A percentile compares a stretch with the other conserved stretches of the same genome.
Conservation (phyloP, 176 grass and related monocot genomes). For the Pontederia crassipes region DNA sequence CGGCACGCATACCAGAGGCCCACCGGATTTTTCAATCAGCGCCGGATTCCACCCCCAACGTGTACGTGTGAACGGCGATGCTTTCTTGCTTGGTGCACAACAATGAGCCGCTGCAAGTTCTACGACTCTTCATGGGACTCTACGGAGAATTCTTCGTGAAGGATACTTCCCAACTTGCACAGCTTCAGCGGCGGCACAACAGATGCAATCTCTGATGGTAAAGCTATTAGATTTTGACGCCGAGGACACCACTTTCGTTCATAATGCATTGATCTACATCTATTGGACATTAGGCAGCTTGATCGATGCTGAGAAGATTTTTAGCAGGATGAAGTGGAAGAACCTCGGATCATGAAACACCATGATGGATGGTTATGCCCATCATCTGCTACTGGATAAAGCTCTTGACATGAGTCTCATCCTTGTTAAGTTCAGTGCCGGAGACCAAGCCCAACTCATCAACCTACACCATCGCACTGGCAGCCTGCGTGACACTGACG, state of each 20-base stretch:
- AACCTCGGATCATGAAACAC: slow-evolving; percentile 44
- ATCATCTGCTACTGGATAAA: too few species aligned
- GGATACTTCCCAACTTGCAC: slow-evolving; percentile 33
- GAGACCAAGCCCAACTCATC: slow-evolving; percentile 11
- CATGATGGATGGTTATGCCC: slow-evolving; percentile 48
- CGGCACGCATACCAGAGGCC: too few species aligned
- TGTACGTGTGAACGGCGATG: too few species aligned
- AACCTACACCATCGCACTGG: slow-evolving; percentile 30
- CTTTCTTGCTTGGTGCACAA: slow-evolving; percentile 43
- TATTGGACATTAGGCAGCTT: too few species aligned
- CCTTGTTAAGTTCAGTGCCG: slow-evolving; percentile 7
- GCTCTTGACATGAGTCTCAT: slow-evolving; percentile 25
- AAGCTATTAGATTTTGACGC: too few species aligned
- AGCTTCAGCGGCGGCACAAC: too few species aligned
- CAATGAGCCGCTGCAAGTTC: slow-evolving; percentile 16
- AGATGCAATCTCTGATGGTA: too few species aligned
- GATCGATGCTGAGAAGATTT: slow-evolving; percentile 15
- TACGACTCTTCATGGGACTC: slow-evolving; percentile 25
- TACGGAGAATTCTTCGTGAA: slow-evolving; percentile 28
- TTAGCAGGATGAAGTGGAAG: slow-evolving; percentile 27
- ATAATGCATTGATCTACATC: slow-evolving; percentile 45
- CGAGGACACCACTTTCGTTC: too few species aligned
- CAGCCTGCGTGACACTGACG: slow-evolving; percentile 26
- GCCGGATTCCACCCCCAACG: too few species aligned
- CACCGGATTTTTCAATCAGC: too few species aligned